Conservation (phyloP, 140 eudicot genomes). For the Stevia rebaudiana region DNA sequence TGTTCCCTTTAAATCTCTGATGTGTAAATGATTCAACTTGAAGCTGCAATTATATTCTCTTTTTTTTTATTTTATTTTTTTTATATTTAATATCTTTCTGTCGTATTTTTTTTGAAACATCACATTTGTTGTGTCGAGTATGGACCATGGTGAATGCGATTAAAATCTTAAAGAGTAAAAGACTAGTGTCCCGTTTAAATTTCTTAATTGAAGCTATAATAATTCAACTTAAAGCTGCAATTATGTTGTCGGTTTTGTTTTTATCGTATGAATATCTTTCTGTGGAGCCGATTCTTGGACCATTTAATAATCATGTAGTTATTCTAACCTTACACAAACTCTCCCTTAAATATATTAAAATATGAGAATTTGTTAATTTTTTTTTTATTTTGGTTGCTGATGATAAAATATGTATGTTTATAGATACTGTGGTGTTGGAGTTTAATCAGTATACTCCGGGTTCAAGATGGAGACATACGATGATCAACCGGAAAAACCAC, state of each 20-base stretch:
- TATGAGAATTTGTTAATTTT: background rate
- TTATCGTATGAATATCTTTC: background rate
- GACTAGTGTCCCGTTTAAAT: conserved; percentile 17
- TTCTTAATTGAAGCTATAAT: conserved; percentile 5
- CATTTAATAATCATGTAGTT: background rate
- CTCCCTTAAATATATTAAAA: background rate
- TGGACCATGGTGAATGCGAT: conserved; percentile 31
- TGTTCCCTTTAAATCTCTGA: conserved; percentile 19
- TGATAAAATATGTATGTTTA: conserved; percentile 11
- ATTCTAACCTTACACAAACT: background rate
- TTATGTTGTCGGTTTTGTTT: conserved; percentile 21
- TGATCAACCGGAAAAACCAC: conserved; percentile 56
- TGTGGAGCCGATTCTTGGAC: conserved; percentile 1
- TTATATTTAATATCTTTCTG: too few relatives aligned
- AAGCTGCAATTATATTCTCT: background rate
- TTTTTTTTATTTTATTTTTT: too few relatives aligned
- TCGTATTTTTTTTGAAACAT: conserved; percentile 17
- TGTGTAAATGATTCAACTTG: conserved; percentile 20
- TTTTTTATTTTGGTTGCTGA: conserved; percentile 7
- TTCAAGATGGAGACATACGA: conserved; percentile 72
- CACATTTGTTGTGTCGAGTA: conserved; percentile 21
- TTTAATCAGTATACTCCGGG: conserved; percentile 79
- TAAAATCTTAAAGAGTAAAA: conserved; percentile 15
- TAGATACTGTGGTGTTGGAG: conserved; percentile 67
- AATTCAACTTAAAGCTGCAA: conserved; percentile 11